phyloP scores from a whole-genome alignment of 2,329 filamentous ascomycete species.

The Colletotrichum navitas region DNA sequence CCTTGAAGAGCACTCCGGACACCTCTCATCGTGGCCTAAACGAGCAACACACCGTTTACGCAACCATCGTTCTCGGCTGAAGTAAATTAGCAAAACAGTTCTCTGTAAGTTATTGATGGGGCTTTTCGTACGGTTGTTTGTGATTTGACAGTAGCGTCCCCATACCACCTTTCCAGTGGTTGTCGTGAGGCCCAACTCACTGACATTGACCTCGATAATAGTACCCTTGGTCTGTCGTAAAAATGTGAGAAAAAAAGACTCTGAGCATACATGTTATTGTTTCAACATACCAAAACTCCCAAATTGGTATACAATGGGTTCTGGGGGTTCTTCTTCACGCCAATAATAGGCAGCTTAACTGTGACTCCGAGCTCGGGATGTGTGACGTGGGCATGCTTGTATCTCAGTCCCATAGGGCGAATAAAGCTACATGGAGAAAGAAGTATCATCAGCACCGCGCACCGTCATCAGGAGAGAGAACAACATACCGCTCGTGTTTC shows the following conservation, averaged over 20 bases:
- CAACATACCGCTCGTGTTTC: slow-evolving; percentile 68
- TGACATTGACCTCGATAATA: slow-evolving; percentile 87
- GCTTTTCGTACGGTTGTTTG: slow-evolving; percentile 44
- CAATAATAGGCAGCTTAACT: slow-evolving; percentile 76
- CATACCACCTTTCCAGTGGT: slow-evolving; percentile 93
- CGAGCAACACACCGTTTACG: slow-evolving; percentile 53
- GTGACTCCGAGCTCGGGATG: slow-evolving; percentile 83
- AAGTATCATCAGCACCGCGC: neutral
- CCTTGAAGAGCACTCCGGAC: neutral
- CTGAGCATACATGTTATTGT: slow-evolving; percentile 51
- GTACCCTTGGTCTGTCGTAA: slow-evolving; percentile 1
- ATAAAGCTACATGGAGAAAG: slow-evolving; percentile 54
- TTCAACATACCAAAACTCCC: slow-evolving; percentile 86
- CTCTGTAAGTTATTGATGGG: neutral
- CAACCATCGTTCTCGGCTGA: slow-evolving; percentile 59
- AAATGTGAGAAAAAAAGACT: neutral
- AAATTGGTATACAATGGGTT: slow-evolving; percentile 93
- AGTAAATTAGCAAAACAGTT: slow-evolving; percentile 55
- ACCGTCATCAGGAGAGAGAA: neutral
- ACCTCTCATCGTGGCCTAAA: neutral
- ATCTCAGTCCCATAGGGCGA: slow-evolving; percentile 60
- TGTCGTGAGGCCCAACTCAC: slow-evolving; percentile 90
- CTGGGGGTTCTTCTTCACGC: slow-evolving; percentile 77
- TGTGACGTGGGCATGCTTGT: slow-evolving; percentile 68
- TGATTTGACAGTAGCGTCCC: slow-evolving; percentile 85